phyloP scores from a whole-genome alignment of 2,329 filamentous ascomycete species.

The Ceratocystis huliohia region DNA sequence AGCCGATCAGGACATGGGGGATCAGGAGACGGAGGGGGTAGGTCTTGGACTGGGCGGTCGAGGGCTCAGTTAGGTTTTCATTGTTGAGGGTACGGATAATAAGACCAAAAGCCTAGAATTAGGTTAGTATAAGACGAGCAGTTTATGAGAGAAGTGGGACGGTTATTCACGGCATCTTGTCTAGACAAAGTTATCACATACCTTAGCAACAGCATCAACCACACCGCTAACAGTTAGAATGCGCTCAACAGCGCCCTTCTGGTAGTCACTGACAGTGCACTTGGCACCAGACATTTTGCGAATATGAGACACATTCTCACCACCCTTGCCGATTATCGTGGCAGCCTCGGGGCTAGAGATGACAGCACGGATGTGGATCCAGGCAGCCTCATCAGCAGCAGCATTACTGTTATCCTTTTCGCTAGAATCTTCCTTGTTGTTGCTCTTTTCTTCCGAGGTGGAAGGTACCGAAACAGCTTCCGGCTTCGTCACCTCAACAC shows the following conservation, averaged over 20 bases:
- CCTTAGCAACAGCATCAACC: conserved; percentile 94
- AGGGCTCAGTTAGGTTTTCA: conserved; percentile 76
- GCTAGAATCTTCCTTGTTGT: conserved; percentile 35
- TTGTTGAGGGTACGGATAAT: conserved; percentile 98
- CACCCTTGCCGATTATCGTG: conserved; percentile 95
- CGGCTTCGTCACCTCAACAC: conserved; percentile 35
- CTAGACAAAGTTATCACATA: conserved; percentile 30
- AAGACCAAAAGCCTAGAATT: conserved; percentile 71
- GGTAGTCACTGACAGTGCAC: conserved; percentile 97
- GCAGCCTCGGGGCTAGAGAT: conserved; percentile 96
- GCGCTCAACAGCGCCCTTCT: conserved; percentile 90
- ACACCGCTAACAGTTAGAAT: conserved; percentile 94
- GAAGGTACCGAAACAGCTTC: conserved; percentile 29
- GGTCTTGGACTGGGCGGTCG: conserved; percentile 87
- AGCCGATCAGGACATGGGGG: conserved; percentile 93
- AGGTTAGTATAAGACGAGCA: conserved; percentile 25
- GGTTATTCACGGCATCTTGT: neutral
- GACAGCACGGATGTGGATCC: conserved; percentile 93
- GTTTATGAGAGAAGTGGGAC: neutral
- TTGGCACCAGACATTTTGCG: conserved; percentile 89
- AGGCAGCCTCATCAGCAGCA: conserved; percentile 77
- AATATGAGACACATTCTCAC: conserved; percentile 97
- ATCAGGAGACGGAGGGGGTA: conserved; percentile 92
- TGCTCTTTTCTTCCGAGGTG: conserved; percentile 35
- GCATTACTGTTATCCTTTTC: conserved; percentile 32